These are phyloP conservation scores for Cephaloascus fragrans DNA, from an alignment of 805 yeast genomes.

Conservation along the genomic window DNA sequence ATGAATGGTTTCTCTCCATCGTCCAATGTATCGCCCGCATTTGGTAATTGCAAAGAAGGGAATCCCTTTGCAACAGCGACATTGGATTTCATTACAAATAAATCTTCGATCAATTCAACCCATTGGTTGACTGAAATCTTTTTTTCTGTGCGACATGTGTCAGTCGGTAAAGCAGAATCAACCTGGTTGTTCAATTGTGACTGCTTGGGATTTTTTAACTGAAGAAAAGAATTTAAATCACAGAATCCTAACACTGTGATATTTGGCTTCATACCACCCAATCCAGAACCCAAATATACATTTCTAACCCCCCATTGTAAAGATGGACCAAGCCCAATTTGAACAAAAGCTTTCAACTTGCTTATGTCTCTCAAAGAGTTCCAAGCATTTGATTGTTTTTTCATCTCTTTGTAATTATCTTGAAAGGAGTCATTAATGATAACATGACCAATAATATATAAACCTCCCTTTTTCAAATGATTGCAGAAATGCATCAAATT, in stretches of 20 bases:
- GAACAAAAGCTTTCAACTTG: conserved; percentile 87
- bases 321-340: conserved; percentile 78
- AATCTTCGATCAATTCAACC: conserved; percentile 89
- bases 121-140: conserved; percentile 69
- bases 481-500: conserved; percentile 87
- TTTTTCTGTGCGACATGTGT: conserved; percentile 59
- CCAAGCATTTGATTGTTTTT: conserved; percentile 77
- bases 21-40: conserved; percentile 17
- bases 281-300: conserved; percentile 83
- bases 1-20: conserved; percentile 41
- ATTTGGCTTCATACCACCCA: conserved; percentile 98
- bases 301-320: conserved; percentile 94
- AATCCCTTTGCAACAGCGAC: conserved; percentile 94
- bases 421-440: conserved; percentile 57
- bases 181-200: conserved; percentile 12
- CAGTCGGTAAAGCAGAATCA: conserved; percentile 55
- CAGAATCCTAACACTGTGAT: conserved; percentile 88
- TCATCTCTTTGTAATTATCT: conserved; percentile 56
- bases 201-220: conserved; percentile 1
- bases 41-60: conserved; percentile 56
- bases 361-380: conserved; percentile 66
- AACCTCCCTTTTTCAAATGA: conserved; percentile 90
- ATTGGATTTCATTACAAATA: conserved; percentile 79
- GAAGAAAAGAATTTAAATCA: conserved; percentile 34
- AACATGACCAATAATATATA: conserved; percentile 89